Base-by-base conservation (phyloP, 2,329 filamentous ascomycete species). In the Aspergillus tubingensis region DNA sequence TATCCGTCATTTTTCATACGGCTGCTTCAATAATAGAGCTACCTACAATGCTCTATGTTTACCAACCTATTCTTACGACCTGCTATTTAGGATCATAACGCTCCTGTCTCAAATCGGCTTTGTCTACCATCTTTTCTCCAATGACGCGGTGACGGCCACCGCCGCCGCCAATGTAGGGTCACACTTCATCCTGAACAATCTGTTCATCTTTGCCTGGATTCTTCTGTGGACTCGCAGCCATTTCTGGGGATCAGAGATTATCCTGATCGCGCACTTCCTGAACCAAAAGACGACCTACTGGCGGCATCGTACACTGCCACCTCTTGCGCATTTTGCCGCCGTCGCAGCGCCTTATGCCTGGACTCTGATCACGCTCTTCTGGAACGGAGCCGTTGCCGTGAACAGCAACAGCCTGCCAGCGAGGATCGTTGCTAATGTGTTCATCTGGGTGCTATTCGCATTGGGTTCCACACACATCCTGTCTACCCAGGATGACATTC, bases 301-400 rank as follows among this genome's bases (percentile, higher is more conserved):
- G 85, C 87, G 89, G 63, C 89, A 96, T 79, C 83, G 84, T 19
- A 85, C 84, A 0, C 88, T 89, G 57, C 86, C 90, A 3, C 83
- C 87, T 62, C 86, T 90, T 70, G 91, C 96, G 67, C 92, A 96
- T 76, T 80, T 88, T 10, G 86, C 91, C 5, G 87, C 88, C 48
- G 86, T 92, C 21, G 88, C 89, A 15, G 91, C 88, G 0, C 92
- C 92, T 5, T 81, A 96, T 67, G 91, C 89, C 1, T 96, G 91
- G 91, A 92, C 89, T 13, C 91, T 95, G 71, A 87, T 94, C 13
- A 90, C 91, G 30, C 83, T 96, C 56, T 94, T 93, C 81, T 96
- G 91, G 91, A 91, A 92, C 68, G 92, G 92, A 8, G 91, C 92
- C 19, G 88, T 93, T 51, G 90, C 91, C 73, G 85, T 94, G n/a